These are phyloP conservation scores for Aegle marmelos DNA, from an alignment of 345 rosid genomes.

Conservation along the genomic window DNA sequence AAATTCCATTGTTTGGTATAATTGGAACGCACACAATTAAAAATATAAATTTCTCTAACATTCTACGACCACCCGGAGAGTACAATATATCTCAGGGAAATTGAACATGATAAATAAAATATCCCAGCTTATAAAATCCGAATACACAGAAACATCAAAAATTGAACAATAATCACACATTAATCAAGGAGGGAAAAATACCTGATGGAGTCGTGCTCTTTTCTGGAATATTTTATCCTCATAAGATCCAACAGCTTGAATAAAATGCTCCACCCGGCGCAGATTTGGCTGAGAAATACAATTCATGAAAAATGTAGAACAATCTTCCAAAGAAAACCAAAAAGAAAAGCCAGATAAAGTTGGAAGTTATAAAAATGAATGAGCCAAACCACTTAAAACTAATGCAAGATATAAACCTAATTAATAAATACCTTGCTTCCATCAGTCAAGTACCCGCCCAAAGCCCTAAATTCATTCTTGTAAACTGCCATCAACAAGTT, in stretches of 20 bases:
- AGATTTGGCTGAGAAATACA: constrained; percentile 64
- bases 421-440: constrained; percentile 61
- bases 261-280: constrained; percentile 72
- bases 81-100: neutral
- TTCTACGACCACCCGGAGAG: neutral
- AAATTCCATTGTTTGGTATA: neutral
- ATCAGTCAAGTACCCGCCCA: constrained; percentile 70
- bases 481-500: constrained; percentile 80
- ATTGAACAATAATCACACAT: neutral
- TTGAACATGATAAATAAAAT: neutral
- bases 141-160: neutral
- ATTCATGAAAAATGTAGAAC: neutral
- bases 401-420: constrained; percentile 1
- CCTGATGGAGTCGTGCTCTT: constrained; percentile 78
- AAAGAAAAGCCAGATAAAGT: constrained; percentile 15
- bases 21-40: neutral
- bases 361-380: neutral
- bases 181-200: constrained; percentile 11
- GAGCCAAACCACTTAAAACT: neutral
- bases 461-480: constrained; percentile 66
- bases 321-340: constrained; percentile 13
- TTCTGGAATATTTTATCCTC: constrained; percentile 86
- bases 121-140: neutral
- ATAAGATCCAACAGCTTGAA: constrained; percentile 81
- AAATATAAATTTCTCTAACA: neutral